Evolutionary conservation across 2,329 filamentous ascomycete genomes (phyloP).

Genomic region (Sordariomycetes sp.): DNA sequence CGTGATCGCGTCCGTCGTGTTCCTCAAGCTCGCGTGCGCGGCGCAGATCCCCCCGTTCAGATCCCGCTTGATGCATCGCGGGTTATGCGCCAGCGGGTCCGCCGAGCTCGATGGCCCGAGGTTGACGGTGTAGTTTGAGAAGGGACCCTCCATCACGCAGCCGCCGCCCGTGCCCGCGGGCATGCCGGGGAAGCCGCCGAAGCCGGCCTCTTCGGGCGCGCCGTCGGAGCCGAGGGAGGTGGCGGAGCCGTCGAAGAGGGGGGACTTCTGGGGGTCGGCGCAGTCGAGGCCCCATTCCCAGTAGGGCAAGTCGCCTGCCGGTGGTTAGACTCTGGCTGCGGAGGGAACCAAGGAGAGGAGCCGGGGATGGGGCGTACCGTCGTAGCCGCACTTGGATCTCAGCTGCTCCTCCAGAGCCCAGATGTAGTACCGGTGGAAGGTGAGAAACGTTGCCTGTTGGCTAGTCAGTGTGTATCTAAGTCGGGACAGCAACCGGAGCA

Average conservation of each 20-base stretch:
- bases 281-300: conserved; percentile 35
- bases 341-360: background rate
- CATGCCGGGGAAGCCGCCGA: conserved; percentile 7
- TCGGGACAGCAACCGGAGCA: too few species aligned
- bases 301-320: conserved; percentile 16
- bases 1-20: conserved; percentile 21
- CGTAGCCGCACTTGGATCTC: conserved; percentile 19
- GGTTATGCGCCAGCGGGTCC: conserved; percentile 23
- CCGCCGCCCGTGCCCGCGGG: conserved; percentile 32
- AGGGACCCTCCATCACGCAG: conserved; percentile 30
- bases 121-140: conserved; percentile 21
- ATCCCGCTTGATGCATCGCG: conserved; percentile 27
- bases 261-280: conserved; percentile 27
- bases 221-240: conserved; percentile 33
- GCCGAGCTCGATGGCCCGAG: conserved; percentile 16
- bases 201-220: conserved; percentile 14
- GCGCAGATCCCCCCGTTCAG: conserved; percentile 16
- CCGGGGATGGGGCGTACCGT: conserved; percentile 9
- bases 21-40: conserved; percentile 13
- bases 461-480: background rate
- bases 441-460: conserved; percentile 13
- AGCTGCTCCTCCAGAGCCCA: conserved; percentile 15
- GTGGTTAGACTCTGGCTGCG: background rate
- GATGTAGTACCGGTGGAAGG: conserved; percentile 18
- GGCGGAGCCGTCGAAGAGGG: conserved; percentile 36